A percentile compares a stretch with the other conserved stretches of the same genome.
These are phyloP conservation scores for Trichophyton benhamiae DNA, from an alignment of 2,329 filamentous ascomycete species.

Conservation along the genomic window DNA sequence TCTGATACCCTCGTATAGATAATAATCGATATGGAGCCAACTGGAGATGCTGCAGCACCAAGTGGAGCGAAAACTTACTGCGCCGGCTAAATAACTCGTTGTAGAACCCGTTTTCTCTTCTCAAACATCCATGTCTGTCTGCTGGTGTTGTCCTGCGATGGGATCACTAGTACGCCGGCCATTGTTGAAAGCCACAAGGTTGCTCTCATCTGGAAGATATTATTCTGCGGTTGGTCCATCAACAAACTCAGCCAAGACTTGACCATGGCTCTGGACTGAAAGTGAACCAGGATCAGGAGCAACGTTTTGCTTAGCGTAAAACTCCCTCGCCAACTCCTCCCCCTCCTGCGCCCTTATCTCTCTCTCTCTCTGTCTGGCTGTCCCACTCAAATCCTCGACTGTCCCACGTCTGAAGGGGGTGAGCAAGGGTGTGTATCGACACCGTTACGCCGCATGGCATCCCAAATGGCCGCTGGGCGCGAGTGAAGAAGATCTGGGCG, in stretches of 20 bases:
- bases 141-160: background rate
- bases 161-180: background rate
- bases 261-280: slow-evolving; percentile 5
- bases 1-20: background rate
- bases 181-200: background rate
- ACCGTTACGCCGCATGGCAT: slow-evolving; percentile 2
- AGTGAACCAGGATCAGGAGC: slow-evolving; percentile 4
- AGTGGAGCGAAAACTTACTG: background rate
- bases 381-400: background rate
- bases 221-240: slow-evolving; percentile 1
- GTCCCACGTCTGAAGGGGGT: background rate
- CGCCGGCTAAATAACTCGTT: background rate
- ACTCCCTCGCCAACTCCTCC: background rate
- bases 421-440: background rate
- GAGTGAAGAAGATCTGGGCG: background rate
- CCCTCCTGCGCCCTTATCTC: background rate
- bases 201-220: background rate
- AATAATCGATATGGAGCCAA: background rate
- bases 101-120: background rate
- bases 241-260: background rate
- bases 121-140: background rate
- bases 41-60: background rate
- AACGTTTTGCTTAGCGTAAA: slow-evolving; percentile 4
- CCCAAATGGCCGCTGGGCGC: background rate
- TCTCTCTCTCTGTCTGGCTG: background rate